Evolutionary conservation across 305 asterid genomes (phyloP), one percentile per base, ranked within the genome.

Genomic region (Salvia sclarea): DNA sequence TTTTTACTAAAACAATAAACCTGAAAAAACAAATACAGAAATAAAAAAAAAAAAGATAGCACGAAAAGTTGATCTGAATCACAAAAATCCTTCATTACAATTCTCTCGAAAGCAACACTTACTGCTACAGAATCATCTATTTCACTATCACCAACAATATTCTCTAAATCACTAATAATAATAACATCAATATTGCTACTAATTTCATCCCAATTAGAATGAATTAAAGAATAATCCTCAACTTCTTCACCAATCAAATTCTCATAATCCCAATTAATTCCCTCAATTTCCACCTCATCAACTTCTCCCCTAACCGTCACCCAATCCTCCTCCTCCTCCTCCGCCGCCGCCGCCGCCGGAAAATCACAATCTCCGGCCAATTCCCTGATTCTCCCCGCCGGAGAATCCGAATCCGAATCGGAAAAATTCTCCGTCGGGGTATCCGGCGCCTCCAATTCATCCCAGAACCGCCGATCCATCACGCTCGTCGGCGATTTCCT

Each of bases 401-500:
- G 79, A 66, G 85, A 74, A 73, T 63, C 81, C 44, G 69, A 61
- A 0, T n/a, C n/a, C n/a, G 69, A 31, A 0, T n/a, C n/a, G n/a
- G 72, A 76, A 38, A 65, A 72, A 8, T 41, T 17, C 1, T 47
- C 70, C 3, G 80, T 60, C 24, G 71, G 64, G 2, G 73, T 73
- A 67, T 76, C 81, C 37, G 83, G 60, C 4, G 50, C 81, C 68
- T 78, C 89, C 45, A 82, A 4, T 0, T 75, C 79, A 64, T 88
- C 91, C 98, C 98, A 93, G 38, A 87, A 72, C 16, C 64, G 84
- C 30, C 86, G 91, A 81, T 88, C 91, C 75, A 88, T 73, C 17
- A 87, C 86, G 68, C 95, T 82, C 0, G 92, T 91, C 16, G 98
- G 98, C 74, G 98, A 91, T 58, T 71, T 76, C 75, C 81, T 76